Evolutionary conservation across 1,139 yeast genomes (phyloP).

Genomic region (Yamadazyma diddensiae): DNA sequence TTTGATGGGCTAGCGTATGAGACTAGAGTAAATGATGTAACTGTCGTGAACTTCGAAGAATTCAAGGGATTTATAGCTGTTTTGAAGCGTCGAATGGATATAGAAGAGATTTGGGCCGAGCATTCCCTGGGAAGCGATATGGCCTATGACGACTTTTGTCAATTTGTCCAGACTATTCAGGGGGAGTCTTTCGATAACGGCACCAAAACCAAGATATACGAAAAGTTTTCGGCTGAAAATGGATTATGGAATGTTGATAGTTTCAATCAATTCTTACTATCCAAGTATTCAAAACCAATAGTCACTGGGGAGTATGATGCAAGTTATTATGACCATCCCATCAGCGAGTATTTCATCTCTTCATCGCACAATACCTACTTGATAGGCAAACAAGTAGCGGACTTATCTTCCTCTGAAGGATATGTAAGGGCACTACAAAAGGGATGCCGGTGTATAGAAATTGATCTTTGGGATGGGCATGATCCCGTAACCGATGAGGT

Average conservation of each 20-base stretch:
- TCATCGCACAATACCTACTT: constrained; percentile 95
- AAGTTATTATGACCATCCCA: constrained; percentile 59
- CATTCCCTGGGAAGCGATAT: constrained; percentile 26
- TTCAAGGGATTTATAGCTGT: constrained; percentile 68
- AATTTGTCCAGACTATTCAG: constrained; percentile 53
- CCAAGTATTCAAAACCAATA: constrained; percentile 42
- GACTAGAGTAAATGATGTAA: constrained; percentile 9
- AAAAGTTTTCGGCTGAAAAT: constrained; percentile 36
- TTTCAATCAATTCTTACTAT: constrained; percentile 50
- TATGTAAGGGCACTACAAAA: constrained; percentile 85
- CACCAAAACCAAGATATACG: constrained; percentile 32
- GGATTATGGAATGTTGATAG: constrained; percentile 44
- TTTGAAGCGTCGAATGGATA: constrained; percentile 35
- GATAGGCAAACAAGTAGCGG: constrained; percentile 86
- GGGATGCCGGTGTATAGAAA: constrained; percentile 90
- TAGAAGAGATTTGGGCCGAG: constrained; percentile 25
- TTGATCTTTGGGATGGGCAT: constrained; percentile 92
- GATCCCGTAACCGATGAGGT: constrained; percentile 29
- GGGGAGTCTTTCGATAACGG: constrained; percentile 36
- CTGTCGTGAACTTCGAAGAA: constrained; percentile 57
- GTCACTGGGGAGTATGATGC: constrained; percentile 18
- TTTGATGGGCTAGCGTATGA: constrained; percentile 47
- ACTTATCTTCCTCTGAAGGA: constrained; percentile 87
- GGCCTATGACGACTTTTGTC: constrained; percentile 42
- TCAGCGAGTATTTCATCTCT: constrained; percentile 83